phyloP scores from a whole-genome alignment of 768 basidiomycete genomes.

The Tylopilus sp. region DNA sequence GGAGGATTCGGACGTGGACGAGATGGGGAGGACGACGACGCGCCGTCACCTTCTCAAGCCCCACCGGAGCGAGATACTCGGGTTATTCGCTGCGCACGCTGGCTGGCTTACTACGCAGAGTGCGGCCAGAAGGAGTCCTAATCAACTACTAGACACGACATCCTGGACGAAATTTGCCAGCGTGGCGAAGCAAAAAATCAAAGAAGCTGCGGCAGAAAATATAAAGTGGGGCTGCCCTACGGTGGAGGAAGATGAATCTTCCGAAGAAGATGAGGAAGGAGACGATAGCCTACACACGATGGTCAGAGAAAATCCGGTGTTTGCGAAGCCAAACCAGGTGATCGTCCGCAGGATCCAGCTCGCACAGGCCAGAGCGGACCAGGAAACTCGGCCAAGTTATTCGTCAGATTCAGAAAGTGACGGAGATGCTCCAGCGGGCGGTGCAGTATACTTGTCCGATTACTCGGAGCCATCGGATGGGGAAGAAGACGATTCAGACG shows the following conservation, averaged over 20 bases:
- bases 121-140: conserved; percentile 15
- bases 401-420: conserved; percentile 26
- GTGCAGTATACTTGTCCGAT: conserved; percentile 49
- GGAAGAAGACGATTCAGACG: conserved; percentile 38
- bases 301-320: conserved; percentile 26
- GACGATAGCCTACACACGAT: conserved; percentile 2
- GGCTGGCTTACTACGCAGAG: conserved; percentile 59
- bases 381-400: background rate
- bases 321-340: conserved; percentile 18
- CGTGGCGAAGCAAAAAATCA: conserved; percentile 30
- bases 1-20: conserved; percentile 29
- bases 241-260: conserved; percentile 1
- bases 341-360: conserved; percentile 22
- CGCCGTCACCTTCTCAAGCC: conserved; percentile 46
- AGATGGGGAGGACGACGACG: conserved; percentile 25
- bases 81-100: conserved; percentile 50
- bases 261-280: conserved; percentile 6
- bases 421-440: background rate
- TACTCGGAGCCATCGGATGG: conserved; percentile 52
- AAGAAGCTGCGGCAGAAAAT: conserved; percentile 25
- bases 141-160: conserved; percentile 38
- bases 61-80: conserved; percentile 48
- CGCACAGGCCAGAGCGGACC: conserved; percentile 6
- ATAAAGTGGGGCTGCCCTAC: conserved; percentile 23
- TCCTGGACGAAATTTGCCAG: conserved; percentile 49